Base-by-base conservation (phyloP, 2,329 filamentous ascomycete genomes). In the Ceratocystis lukuohia region DNA sequence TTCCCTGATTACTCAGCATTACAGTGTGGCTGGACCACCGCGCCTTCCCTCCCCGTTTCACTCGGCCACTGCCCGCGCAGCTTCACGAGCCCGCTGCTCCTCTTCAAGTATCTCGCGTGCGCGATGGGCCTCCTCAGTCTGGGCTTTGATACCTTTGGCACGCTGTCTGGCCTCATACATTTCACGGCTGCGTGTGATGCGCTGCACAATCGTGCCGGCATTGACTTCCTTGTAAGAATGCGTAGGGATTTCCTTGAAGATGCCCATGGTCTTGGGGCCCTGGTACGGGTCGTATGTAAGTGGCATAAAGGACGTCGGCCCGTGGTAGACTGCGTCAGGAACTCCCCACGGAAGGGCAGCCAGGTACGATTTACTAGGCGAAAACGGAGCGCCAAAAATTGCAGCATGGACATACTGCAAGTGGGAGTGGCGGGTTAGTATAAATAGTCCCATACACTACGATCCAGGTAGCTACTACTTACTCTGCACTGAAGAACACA, bases 401-500 rank as follows among this genome's bases (percentile, higher is more conserved):
- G 96, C 86, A 48, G 89, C 86, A 74, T 96, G 84, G 72, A 97
- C 82, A 77, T 96, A 96, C 87, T 95, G 33, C 5, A 68, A 72
- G 25, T 12, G 1, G 20, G 50, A 48, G 50, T 66, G 70, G 10
- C 5, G 46, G 8, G 46, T 50, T n/a, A 25, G n/a, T 17, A 8
- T 22, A 25, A 50, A n/a, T n/a, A 22, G n/a, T 25, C n/a, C n/a
- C 46, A 25, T 25, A 10, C n/a, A 5, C 10, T n/a, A n/a, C n/a
- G 17, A 20, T 50, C 6, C 22, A 25, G n/a, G 6, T 50, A 12
- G n/a, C 22, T 50, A 8, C 46, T 30, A 75, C 83, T 72, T 80
- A 93, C 90, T 75, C 88, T 88, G 80, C 94, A 99, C 74, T 99
- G 94, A 69, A 97, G 79, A 37, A 97, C 93, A 74, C 94, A 99